These are phyloP conservation scores for Gonium pectorale DNA, from an alignment of 139 green algal genomes.

Conservation along the genomic window DNA sequence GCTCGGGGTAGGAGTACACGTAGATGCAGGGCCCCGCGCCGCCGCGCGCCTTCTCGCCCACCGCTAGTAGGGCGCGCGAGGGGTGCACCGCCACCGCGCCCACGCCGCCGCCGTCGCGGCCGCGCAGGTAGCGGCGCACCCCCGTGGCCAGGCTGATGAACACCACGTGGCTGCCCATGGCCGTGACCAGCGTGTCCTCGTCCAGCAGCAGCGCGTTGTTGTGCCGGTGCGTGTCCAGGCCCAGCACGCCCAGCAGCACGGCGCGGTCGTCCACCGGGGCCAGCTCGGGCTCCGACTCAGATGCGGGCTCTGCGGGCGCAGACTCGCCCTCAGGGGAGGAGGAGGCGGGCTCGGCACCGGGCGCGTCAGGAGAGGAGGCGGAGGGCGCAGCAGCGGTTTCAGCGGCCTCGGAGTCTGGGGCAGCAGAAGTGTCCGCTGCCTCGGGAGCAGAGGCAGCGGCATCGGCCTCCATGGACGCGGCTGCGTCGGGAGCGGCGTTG, in stretches of 20 bases:
- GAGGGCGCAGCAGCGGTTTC: too few relatives aligned
- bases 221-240: constrained; percentile 53
- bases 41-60: constrained; percentile 75
- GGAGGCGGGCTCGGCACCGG: too few relatives aligned
- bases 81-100: constrained; percentile 80
- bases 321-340: too few relatives aligned
- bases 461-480: too few relatives aligned
- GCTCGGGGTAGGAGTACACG: constrained; percentile 76
- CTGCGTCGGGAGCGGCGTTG: too few relatives aligned
- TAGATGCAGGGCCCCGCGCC: constrained; percentile 68
- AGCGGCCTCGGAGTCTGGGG: too few relatives aligned
- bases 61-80: constrained; percentile 68
- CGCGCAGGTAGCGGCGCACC: constrained; percentile 50
- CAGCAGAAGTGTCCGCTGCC: too few relatives aligned
- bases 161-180: constrained; percentile 61
- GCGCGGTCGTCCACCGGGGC: background rate
- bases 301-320: too few relatives aligned
- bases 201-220: constrained; percentile 77
- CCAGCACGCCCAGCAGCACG: constrained; percentile 3
- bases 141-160: constrained; percentile 64
- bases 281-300: too few relatives aligned
- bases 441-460: too few relatives aligned
- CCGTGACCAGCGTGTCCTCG: constrained; percentile 64
- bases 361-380: too few relatives aligned
- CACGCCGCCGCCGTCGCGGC: constrained; percentile 72